These are phyloP conservation scores for Dipodascopsis uninucleata DNA, from an alignment of 805 yeast species.

Conservation along the genomic window DNA sequence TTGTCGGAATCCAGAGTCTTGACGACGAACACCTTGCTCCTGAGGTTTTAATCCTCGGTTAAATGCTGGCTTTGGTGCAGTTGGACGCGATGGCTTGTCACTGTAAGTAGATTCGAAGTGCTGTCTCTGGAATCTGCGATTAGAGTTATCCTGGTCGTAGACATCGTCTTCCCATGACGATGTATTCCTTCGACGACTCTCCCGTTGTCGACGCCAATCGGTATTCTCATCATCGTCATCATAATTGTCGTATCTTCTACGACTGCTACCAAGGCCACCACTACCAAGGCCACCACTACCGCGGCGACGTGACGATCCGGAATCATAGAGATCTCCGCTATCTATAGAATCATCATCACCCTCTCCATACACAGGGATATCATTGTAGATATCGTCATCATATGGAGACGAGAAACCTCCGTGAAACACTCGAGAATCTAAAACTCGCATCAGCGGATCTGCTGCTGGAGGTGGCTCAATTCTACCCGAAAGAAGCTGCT, in stretches of 20 bases:
- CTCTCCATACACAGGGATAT: conserved; percentile 57
- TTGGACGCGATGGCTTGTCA: conserved; percentile 43
- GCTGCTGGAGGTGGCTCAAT: conserved; percentile 92
- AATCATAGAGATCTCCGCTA: conserved; percentile 15
- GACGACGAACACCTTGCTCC: conserved; percentile 6
- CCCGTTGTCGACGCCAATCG: conserved; percentile 39
- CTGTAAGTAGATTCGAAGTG: conserved; percentile 42
- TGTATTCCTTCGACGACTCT: conserved; percentile 14
- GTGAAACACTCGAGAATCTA: conserved; percentile 80
- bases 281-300: conserved; percentile 13
- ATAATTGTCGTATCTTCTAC: conserved; percentile 29
- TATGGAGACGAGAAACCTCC: conserved; percentile 48
- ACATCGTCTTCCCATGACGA: conserved; percentile 87
- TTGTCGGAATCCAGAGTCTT: not conserved
- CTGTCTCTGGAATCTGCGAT: conserved; percentile 37
- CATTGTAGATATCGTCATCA: conserved; percentile 69
- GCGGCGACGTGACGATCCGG: conserved; percentile 15
- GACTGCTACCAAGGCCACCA: conserved; percentile 15
- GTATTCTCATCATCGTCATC: conserved; percentile 37
- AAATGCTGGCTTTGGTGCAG: conserved; percentile 43
- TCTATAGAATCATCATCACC: conserved; percentile 26
- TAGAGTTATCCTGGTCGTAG: conserved; percentile 49
- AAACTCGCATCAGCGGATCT: conserved; percentile 78
- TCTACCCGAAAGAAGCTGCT: conserved; percentile 74
- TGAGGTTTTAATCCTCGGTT: conserved; percentile 25